Evolutionary conservation across 2,329 filamentous ascomycete species (phyloP).

Genomic region (Alternaria panax): DNA sequence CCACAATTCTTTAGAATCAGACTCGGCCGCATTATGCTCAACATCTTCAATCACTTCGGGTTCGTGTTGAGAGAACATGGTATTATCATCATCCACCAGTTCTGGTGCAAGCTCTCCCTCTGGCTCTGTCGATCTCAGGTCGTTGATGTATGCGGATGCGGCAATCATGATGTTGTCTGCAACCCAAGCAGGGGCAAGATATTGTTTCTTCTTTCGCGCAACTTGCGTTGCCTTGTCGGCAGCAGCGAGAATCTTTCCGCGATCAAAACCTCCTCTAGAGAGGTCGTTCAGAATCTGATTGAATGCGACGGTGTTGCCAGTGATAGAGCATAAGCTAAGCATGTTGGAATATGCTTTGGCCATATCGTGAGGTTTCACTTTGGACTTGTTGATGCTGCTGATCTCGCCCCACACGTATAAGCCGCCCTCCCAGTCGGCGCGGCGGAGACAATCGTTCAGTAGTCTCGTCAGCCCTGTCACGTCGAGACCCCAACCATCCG

Average conservation of each 20-base stretch:
- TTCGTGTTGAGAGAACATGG: conserved; percentile 8
- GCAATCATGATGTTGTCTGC: conserved; percentile 47
- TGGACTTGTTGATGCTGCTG: conserved; percentile 39
- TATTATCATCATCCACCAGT: conserved; percentile 12
- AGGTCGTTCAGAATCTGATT: conserved; percentile 44
- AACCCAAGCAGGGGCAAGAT: conserved; percentile 37
- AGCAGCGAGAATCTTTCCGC: conserved; percentile 33
- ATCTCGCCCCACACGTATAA: conserved; percentile 55
- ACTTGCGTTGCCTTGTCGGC: conserved; percentile 24
- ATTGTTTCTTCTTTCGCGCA: conserved; percentile 21
- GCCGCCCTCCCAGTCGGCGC: conserved; percentile 47
- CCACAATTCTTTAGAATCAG: conserved; percentile 28
- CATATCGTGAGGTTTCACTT: conserved; percentile 30
- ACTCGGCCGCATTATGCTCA: neutral
- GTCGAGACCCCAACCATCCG: conserved; percentile 57
- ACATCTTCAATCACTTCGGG: neutral
- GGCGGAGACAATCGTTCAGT: conserved; percentile 51
- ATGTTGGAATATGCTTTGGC: conserved; percentile 42
- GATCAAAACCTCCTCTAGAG: conserved; percentile 30
- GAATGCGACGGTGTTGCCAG: conserved; percentile 41
- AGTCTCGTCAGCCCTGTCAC: conserved; percentile 50
- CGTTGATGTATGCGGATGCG: conserved; percentile 34
- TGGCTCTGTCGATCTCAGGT: conserved; percentile 5
- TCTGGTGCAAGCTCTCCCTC: neutral
- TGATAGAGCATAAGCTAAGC: conserved; percentile 43